These are phyloP conservation scores for Lipomyces yamanashiensis DNA, from an alignment of 805 yeast genomes.

Conservation along the genomic window DNA sequence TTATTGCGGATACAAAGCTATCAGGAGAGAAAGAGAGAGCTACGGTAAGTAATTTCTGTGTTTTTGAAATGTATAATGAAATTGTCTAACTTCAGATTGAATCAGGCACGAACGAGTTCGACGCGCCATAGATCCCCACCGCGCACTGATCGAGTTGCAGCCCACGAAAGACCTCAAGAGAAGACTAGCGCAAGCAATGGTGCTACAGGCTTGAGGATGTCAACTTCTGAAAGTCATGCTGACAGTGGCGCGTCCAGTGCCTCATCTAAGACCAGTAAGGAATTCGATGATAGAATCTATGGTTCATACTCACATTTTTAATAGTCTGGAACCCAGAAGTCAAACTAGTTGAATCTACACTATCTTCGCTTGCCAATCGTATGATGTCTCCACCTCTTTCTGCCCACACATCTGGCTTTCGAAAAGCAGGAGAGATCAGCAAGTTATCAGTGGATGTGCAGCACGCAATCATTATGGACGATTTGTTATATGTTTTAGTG, in stretches of 20 bases:
- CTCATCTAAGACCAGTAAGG: background rate
- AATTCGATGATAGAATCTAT: background rate
- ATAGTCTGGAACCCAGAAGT: constrained; percentile 28
- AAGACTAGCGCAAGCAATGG: background rate
- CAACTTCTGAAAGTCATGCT: background rate
- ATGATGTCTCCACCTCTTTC: constrained; percentile 24
- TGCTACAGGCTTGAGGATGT: background rate
- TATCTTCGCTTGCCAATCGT: constrained; percentile 27
- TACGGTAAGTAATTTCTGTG: constrained; percentile 1
- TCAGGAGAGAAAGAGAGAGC: constrained; percentile 7
- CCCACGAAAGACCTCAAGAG: background rate
- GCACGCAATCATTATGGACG: constrained; percentile 74
- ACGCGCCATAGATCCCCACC: constrained; percentile 23
- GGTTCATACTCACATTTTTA: background rate
- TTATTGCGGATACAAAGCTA: background rate
- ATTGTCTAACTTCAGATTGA: background rate
- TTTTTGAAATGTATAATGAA: background rate
- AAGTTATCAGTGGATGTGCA: constrained; percentile 56
- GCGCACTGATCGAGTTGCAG: constrained; percentile 6
- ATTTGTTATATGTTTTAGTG: constrained; percentile 66
- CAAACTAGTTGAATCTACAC: constrained; percentile 11
- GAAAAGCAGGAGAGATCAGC: constrained; percentile 22
- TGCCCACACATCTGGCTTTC: constrained; percentile 11
- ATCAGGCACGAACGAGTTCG: constrained; percentile 14
- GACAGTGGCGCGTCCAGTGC: background rate